phyloP scores from a whole-genome alignment of 352 stramenopile genomes.

The Globisporangium middletonii region DNA sequence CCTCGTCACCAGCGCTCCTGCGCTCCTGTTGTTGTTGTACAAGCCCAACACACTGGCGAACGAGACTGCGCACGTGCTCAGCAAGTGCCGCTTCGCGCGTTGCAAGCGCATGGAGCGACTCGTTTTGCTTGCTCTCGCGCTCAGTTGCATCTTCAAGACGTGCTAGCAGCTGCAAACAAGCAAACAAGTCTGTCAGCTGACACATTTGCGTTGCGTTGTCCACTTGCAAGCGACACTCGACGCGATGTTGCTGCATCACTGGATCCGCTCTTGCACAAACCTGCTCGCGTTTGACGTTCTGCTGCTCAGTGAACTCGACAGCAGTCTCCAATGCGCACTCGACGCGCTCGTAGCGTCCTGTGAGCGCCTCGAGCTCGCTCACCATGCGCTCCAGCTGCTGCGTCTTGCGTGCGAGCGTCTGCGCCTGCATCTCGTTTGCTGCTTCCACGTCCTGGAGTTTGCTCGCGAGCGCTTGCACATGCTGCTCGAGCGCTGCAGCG shows the following conservation, averaged over 20 bases:
- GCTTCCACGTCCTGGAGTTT: not conserved
- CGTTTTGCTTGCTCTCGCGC: not conserved
- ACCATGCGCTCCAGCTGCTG: not conserved
- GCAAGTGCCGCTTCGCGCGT: not conserved
- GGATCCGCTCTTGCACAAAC: constrained; percentile 10
- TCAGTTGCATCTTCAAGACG: not conserved
- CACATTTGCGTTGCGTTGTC: too few species aligned
- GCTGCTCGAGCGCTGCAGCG: not conserved
- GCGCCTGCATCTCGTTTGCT: not conserved
- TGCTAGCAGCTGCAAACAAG: not conserved
- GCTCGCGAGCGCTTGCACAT: not conserved
- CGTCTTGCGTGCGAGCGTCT: not conserved
- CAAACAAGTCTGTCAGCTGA: too few species aligned
- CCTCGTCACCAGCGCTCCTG: not conserved
- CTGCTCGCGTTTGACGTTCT: constrained; percentile 29
- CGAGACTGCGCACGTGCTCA: not conserved
- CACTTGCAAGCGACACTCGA: too few species aligned
- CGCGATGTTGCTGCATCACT: too few species aligned
- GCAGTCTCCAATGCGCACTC: constrained; percentile 20
- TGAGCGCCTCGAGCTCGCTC: constrained; percentile 16
- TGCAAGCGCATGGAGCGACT: not conserved
- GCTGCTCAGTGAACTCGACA: constrained; percentile 24
- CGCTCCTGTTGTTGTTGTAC: not conserved
- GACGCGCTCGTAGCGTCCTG: constrained; percentile 12
- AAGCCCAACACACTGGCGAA: not conserved